phyloP scores from a whole-genome alignment of 2,329 filamentous ascomycete species.

The Talaromyces rugulosus region DNA sequence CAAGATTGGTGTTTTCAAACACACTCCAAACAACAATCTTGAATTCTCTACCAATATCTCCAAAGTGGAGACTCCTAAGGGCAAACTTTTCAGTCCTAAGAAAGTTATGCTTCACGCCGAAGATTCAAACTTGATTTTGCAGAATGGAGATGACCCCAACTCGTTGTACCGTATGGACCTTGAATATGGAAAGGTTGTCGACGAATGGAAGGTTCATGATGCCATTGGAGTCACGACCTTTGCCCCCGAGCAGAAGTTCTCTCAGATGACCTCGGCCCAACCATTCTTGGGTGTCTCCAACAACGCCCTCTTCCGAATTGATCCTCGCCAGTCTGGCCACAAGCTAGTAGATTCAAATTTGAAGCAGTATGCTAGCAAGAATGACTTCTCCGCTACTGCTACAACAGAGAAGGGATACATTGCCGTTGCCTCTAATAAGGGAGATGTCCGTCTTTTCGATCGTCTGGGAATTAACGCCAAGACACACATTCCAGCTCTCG shows the following conservation, averaged over 20 bases:
- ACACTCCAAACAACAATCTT: conserved; percentile 84
- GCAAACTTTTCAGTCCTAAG: conserved; percentile 85
- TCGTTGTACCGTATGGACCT: conserved; percentile 96
- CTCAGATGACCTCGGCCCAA: conserved; percentile 92
- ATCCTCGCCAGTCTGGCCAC: conserved; percentile 81
- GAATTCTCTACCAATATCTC: conserved; percentile 97
- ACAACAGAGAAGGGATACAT: conserved; percentile 97
- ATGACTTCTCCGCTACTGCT: conserved; percentile 90
- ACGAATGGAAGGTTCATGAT: conserved; percentile 98
- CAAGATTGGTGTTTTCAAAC: conserved; percentile 98
- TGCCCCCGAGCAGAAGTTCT: conserved; percentile 88
- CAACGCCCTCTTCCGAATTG: conserved; percentile 90
- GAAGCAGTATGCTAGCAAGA: conserved; percentile 96
- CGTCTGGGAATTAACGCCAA: conserved; percentile 95
- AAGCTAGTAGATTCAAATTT: conserved; percentile 91
- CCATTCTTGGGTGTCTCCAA: conserved; percentile 90
- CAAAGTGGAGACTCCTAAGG: conserved; percentile 83
- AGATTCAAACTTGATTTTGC: conserved; percentile 83
- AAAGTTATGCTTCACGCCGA: conserved; percentile 96
- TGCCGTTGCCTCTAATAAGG: conserved; percentile 95
- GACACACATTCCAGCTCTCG: conserved; percentile 91
- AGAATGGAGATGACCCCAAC: conserved; percentile 78
- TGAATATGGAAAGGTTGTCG: conserved; percentile 94
- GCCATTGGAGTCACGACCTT: conserved; percentile 91
- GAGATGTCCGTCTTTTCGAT: conserved; percentile 94